Conservation (phyloP, 2,329 filamentous ascomycete genomes). For the Akanthomyces uredinophilus region DNA sequence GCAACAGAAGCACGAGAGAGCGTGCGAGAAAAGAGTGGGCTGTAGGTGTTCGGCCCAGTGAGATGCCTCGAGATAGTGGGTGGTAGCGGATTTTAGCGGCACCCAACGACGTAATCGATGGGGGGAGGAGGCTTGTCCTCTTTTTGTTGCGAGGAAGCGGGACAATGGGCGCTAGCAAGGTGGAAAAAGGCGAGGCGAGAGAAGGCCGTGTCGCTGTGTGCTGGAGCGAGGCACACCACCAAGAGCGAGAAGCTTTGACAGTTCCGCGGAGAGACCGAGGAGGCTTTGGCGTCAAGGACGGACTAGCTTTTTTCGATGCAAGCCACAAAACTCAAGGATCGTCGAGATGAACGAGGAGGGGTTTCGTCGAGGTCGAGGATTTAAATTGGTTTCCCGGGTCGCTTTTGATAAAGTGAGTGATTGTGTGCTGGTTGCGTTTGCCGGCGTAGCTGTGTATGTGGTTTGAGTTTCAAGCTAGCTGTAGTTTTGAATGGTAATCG, state of each 20-base stretch:
- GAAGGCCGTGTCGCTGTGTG: neutral
- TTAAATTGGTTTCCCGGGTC: neutral
- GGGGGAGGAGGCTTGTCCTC: conserved; percentile 6
- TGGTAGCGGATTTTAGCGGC: conserved; percentile 12
- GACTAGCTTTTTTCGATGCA: conserved; percentile 3
- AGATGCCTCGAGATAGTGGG: conserved; percentile 14
- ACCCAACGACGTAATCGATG: conserved; percentile 15
- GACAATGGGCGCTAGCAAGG: conserved; percentile 7
- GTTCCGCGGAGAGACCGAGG: conserved; percentile 10
- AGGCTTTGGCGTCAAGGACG: neutral
- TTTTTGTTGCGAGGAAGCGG: conserved; percentile 5
- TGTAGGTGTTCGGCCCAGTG: neutral
- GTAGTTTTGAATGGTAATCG: neutral
- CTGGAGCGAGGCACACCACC: conserved; percentile 4
- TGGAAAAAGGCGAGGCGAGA: conserved; percentile 10
- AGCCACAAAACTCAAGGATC: conserved; percentile 2
- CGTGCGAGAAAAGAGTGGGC: conserved; percentile 7
- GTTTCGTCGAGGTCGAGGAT: neutral
- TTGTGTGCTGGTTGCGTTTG: neutral
- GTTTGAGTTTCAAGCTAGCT: neutral
- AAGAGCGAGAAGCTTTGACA: neutral
- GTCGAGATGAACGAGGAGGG: neutral
- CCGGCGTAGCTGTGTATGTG: neutral
- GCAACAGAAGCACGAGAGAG: neutral
- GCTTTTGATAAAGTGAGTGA: neutral